Percentiles rank a stretch among this genome's conserved stretches.
Conservation (phyloP, 2,329 filamentous ascomycete species). For the Neophaeococcomyces aloes region DNA sequence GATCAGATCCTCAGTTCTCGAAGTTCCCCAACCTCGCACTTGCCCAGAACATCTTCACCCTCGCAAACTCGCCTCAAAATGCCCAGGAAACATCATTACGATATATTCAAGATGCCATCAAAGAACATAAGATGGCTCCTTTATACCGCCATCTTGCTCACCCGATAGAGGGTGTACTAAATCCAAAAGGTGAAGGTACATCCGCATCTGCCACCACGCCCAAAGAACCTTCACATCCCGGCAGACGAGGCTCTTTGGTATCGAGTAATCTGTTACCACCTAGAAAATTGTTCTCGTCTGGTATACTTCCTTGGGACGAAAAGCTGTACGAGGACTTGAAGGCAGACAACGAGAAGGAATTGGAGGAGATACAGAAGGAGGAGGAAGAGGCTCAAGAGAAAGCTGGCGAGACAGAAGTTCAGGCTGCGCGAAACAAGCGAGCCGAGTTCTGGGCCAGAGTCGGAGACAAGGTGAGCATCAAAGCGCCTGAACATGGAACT, state of each 20-base stretch:
- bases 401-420: constrained; percentile 89
- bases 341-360: constrained; percentile 66
- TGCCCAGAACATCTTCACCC: constrained; percentile 57
- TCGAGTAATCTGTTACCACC: constrained; percentile 61
- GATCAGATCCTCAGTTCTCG: constrained; percentile 54
- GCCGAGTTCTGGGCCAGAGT: constrained; percentile 94
- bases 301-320: constrained; percentile 84
- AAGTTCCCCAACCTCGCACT: constrained; percentile 54
- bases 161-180: constrained; percentile 65
- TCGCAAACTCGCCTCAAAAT: constrained; percentile 47
- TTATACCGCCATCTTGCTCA: constrained; percentile 57
- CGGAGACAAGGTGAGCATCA: constrained; percentile 68
- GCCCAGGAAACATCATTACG: constrained; percentile 46
- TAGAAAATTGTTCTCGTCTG: constrained; percentile 51
- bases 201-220: constrained; percentile 36
- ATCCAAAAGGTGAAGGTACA: constrained; percentile 57
- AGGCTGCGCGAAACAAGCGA: constrained; percentile 83
- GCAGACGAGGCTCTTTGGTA: constrained; percentile 55
- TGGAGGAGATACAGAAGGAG: constrained; percentile 69
- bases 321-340: constrained; percentile 66
- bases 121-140: constrained; percentile 55
- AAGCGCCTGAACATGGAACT: not conserved
- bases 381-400: constrained; percentile 92
- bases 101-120: constrained; percentile 53
- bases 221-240: constrained; percentile 29